Conservation (phyloP, 2,329 filamentous ascomycete species). For the Colletotrichum tropicale region DNA sequence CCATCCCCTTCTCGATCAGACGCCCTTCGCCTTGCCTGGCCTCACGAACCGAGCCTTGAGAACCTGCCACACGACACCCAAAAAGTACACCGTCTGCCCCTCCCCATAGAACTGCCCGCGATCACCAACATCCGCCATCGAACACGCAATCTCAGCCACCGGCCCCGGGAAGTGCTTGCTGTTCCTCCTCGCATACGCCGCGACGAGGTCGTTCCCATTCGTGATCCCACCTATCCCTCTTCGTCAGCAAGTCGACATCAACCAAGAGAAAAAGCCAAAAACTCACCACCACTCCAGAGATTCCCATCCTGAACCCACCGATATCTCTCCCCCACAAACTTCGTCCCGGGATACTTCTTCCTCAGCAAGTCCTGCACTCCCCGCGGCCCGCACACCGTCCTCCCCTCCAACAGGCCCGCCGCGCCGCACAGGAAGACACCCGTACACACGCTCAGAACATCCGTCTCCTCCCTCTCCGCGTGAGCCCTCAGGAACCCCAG, state of each 20-base stretch:
- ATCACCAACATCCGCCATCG: conserved; percentile 54
- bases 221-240: conserved; percentile 51
- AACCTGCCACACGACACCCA: conserved; percentile 41
- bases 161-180: conserved; percentile 45
- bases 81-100: conserved; percentile 34
- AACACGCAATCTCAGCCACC: conserved; percentile 47
- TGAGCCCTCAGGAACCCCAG: conserved; percentile 50
- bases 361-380: conserved; percentile 43
- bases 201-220: conserved; percentile 61
- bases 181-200: conserved; percentile 50
- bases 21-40: neutral
- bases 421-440: conserved; percentile 52
- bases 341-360: conserved; percentile 40
- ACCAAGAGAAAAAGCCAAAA: neutral
- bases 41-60: conserved; percentile 37
- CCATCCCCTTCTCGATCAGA: neutral
- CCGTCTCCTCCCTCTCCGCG: conserved; percentile 37
- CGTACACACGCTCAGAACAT: conserved; percentile 58
- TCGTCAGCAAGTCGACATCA: neutral
- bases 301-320: conserved; percentile 59
- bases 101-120: conserved; percentile 47
- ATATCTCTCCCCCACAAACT: conserved; percentile 48
- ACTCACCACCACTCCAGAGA: conserved; percentile 58
- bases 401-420: conserved; percentile 52
- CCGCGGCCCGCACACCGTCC: conserved; percentile 50